phyloP scores from a whole-genome alignment of 2,329 filamentous ascomycete genomes.

The Fusarium fracticaudum region DNA sequence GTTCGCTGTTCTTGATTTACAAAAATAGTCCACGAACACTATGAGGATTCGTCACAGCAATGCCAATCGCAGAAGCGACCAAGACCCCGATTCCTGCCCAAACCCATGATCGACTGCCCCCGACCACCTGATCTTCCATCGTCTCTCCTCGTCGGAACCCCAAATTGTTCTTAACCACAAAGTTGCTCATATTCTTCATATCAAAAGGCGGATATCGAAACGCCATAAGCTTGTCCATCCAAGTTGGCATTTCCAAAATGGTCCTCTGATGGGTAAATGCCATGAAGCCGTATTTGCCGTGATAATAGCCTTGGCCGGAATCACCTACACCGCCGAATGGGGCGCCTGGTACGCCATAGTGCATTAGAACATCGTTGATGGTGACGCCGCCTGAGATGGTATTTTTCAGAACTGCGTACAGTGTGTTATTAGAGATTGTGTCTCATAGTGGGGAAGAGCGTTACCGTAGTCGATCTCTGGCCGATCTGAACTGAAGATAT shows the following conservation, averaged over 20 bases:
- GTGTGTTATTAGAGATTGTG: too few relatives aligned
- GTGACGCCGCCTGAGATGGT: constrained; percentile 52
- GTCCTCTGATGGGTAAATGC: constrained; percentile 46
- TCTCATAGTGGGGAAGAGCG: too few relatives aligned
- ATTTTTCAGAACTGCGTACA: rapidly evolving
- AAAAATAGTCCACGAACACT: rapidly evolving
- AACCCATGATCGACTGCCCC: not conserved
- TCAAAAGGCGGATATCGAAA: not conserved
- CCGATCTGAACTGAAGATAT: rapidly evolving
- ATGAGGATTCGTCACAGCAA: rapidly evolving
- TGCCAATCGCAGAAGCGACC: not conserved
- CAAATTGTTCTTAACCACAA: not conserved
- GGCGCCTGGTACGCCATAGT: constrained; percentile 49
- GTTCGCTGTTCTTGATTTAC: too few relatives aligned
- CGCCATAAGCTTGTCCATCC: constrained; percentile 30
- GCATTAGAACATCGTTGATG: constrained; percentile 55
- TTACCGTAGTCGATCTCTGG: not conserved
- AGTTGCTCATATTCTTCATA: not conserved
- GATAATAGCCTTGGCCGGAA: constrained; percentile 55
- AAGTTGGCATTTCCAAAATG: constrained; percentile 40
- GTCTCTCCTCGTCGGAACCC: not conserved
- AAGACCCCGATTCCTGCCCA: not conserved
- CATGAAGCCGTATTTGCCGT: constrained; percentile 54
- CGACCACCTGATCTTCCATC: not conserved
- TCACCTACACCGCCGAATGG: constrained; percentile 59